Base-by-base conservation (phyloP, 2,329 filamentous ascomycete genomes). In the Monosporascus sp. region DNA sequence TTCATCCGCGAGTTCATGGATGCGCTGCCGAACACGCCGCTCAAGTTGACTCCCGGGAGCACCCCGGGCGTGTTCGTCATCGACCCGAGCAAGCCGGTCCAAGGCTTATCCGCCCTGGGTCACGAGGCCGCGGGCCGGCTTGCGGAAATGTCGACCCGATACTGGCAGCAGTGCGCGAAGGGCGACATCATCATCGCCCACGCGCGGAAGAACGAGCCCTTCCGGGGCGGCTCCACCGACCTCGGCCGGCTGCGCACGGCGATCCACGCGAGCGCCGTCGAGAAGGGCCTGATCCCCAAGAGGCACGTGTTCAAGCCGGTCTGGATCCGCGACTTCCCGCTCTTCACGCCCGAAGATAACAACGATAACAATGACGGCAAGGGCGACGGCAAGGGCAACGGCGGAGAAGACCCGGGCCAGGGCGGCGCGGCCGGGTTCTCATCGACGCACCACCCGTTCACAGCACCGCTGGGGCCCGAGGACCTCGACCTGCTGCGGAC, bases 371-470 rank as follows among this genome's bases (percentile, higher is more conserved):
- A 63, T 5, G 83, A 81, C 49, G 71, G 72, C 8, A 73, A 79
- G 49, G 75, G 80, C 5, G 83, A 81, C 49, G 71, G 72, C 8
- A 73, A 79, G 49, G 75, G 80, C 27, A 14, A 31, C 14, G 74
- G 63, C 5, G 63, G 55, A 2, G 76, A 56, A 4, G 73, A 88
- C 47, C 88, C 89, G 0, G 90, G 90, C 2, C 92, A 97, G 72
- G 90, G 89, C 50, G 91, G 91, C 18, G 70, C 77, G 1, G 84
- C 91, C 0, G 91, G 92, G 5, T 84, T 97, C 62, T 84, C 86
- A 9, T 86, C 93, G 1, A 96, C 92, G 0, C 94, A 99, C 65
- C 94, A 99, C 68, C 94, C 94, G 0, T 99, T 99, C 71, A 99
- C 94, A 0, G 89, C 94, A 0, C 94, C 94, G 0, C 83, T 89